phyloP scores from a whole-genome alignment of 2,329 filamentous ascomycete species.

The Herpomyces periplanetae region DNA sequence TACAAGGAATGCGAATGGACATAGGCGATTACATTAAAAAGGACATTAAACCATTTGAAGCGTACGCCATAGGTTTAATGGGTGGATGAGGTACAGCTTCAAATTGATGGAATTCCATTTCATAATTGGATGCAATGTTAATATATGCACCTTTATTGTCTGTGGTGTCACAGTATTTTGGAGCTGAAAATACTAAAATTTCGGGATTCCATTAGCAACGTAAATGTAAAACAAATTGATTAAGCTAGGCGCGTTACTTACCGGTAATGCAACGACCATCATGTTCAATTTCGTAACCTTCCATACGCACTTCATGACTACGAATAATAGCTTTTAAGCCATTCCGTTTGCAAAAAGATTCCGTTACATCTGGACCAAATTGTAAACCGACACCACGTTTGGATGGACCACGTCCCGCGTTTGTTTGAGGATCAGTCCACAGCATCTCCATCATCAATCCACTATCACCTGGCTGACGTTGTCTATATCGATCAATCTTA shows the following conservation, averaged over 20 bases:
- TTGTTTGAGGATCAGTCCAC: conserved; percentile 78
- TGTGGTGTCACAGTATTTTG: conserved; percentile 84
- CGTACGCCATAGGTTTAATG: too few species aligned
- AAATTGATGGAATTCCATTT: conserved; percentile 68
- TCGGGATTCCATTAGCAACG: background rate
- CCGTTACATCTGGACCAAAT: conserved; percentile 84
- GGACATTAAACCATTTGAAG: too few species aligned
- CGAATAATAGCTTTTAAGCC: conserved; percentile 75
- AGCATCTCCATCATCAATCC: conserved; percentile 99
- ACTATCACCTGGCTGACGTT: conserved; percentile 62
- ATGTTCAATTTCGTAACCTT: conserved; percentile 94
- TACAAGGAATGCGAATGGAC: too few species aligned
- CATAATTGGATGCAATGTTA: conserved; percentile 67
- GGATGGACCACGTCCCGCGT: conserved; percentile 54
- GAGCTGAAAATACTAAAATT: conserved; percentile 49
- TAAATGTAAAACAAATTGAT: conserved; percentile 3
- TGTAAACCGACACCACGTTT: conserved; percentile 88
- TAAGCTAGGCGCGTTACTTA: conserved; percentile 8
- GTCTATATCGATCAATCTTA: conserved; percentile 57
- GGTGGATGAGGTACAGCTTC: conserved; percentile 84
- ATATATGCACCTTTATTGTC: conserved; percentile 97
- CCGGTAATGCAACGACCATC: conserved; percentile 75
- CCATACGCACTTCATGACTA: conserved; percentile 93
- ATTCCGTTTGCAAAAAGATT: conserved; percentile 84
- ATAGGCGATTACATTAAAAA: too few species aligned